Base-by-base conservation (phyloP, 2,329 filamentous ascomycete genomes). In the Botrytis squamosa region DNA sequence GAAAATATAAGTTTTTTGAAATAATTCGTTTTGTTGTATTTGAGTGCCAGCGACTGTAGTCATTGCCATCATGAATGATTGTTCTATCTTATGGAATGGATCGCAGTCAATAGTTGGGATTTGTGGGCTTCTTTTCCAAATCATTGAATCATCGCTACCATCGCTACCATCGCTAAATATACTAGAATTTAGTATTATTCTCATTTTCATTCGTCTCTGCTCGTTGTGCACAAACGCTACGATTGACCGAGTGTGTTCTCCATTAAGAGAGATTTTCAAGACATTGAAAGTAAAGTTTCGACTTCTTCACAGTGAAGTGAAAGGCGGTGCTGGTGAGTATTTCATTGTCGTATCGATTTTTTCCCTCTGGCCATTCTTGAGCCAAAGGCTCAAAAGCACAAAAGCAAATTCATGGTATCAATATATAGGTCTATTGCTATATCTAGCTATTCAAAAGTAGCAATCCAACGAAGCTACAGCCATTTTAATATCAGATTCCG, bases 401-500 rank as follows among this genome's bases (percentile, higher is more conserved):
- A 57, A 16, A 18, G 6, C 3, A 57, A 29, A 57, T 29, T 4
- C n/a, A 18, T 29, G n/a, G 1, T 57, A 57, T 57, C 12, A 33
- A 29, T 57, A 18, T 18, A 18, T 33, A 57, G 5, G n/a, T 64
- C n/a, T 64, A 64, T 29, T 18, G 36, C 14, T n/a, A 20, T 14
- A 68, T 57, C 18, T 42, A 69, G 49, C 52, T 44, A 69, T 69
- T 69, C 66, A 69, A 57, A 69, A 69, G 66, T 69, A 69, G 66
- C 66, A 69, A 57, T 69, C 49, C 38, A 44, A 69, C 36, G 38
- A 57, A 16, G 66, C 66, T 29, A 52, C 49, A 12, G 25, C 3
- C n/a, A 16, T 69, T 69, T 29, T 42, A 8, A 57, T 33, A 69
- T 57, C 49, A 42, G n/a, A 20, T 22, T 42, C 44, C 9, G 69